Conservation (phyloP, 108 stramenopile genomes). For the Skeletonema potamos region DNA sequence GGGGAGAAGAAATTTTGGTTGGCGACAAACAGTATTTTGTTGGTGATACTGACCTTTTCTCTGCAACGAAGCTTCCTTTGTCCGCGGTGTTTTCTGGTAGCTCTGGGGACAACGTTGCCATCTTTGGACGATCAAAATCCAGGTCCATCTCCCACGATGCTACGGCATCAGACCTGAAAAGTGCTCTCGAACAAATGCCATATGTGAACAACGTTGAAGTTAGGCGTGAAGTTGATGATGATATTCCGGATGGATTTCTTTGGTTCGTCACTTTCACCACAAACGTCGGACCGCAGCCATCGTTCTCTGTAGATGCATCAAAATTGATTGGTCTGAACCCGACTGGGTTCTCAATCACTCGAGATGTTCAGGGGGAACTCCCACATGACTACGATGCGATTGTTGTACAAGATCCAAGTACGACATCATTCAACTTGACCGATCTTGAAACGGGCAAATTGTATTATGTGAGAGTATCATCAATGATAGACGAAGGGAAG, state of each 20-base stretch:
- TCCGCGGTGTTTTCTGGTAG: constrained; percentile 28
- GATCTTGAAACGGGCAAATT: constrained; percentile 43
- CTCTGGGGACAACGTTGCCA: neutral
- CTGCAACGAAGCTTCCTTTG: constrained; percentile 34
- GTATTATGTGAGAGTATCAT: constrained; percentile 55
- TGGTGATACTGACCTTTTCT: constrained; percentile 28
- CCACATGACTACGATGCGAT: constrained; percentile 47
- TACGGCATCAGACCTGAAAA: constrained; percentile 54
- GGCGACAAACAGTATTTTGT: constrained; percentile 40
- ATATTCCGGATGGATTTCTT: constrained; percentile 40
- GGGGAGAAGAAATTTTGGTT: constrained; percentile 50
- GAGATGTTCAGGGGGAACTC: constrained; percentile 29
- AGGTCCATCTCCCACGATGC: constrained; percentile 45
- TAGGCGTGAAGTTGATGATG: constrained; percentile 37
- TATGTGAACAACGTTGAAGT: constrained; percentile 69
- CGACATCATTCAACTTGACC: constrained; percentile 24
- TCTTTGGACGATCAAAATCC: constrained; percentile 39
- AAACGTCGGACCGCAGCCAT: constrained; percentile 71
- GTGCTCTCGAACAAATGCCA: constrained; percentile 65
- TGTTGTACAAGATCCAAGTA: constrained; percentile 20
- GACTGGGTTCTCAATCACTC: constrained; percentile 19
- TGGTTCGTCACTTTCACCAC: constrained; percentile 77
- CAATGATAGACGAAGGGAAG: constrained; percentile 45
- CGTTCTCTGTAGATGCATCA: constrained; percentile 41
- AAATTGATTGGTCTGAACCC: constrained; percentile 43